Base-by-base conservation (phyloP, 169 alveolate species). In the Cardiosporidium cionae region DNA sequence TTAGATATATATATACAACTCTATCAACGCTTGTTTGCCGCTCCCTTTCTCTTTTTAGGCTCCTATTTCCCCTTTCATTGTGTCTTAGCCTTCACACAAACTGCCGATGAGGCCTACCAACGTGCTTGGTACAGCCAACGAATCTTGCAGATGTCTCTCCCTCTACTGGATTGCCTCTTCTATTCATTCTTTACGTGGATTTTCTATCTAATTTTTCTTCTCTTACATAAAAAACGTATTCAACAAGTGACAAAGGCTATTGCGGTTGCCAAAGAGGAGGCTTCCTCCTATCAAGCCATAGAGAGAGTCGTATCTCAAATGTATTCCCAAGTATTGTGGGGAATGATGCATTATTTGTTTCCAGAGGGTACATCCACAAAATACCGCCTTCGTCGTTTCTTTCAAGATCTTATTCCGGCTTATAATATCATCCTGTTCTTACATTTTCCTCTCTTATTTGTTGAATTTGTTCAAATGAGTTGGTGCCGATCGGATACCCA, bases 351-450 rank as follows among this genome's bases (percentile, higher is more conserved):
- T 31, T 78, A 78, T 44, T 64, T 78, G 0, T 62, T 66, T 22
- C 58, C 75, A 23, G 34, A 63, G 4, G 52, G 37, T 65, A 44
- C 65, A 22, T 64, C 64, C 44, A 36, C 44, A 2, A 58, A 64
- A 36, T 69, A 33, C 27, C 58, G 32, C 37, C 35, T 78, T 63
- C 36, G 63, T 31, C 68, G 74, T 0, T 69, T 78, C 31, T 33
- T 69, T 16, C 54, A 35, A 7, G 84, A 78, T 76, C 74, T 78
- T 32, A 64, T 78, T 33, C 79, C 84, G 34, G 79, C 79, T 0
- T 71, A 64, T 58, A 78, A 65, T 67, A 66, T 70, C 31, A 69
- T 78, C 69, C 71, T 75, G 78, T 70, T 78, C 52, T 78, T 75
- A 79, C 70, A 62, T 32, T 52, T 70, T 64, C 84, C 84, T 5